phyloP scores from a whole-genome alignment of 2,329 filamentous ascomycete species.

The Diaporthe citrichinensis region DNA sequence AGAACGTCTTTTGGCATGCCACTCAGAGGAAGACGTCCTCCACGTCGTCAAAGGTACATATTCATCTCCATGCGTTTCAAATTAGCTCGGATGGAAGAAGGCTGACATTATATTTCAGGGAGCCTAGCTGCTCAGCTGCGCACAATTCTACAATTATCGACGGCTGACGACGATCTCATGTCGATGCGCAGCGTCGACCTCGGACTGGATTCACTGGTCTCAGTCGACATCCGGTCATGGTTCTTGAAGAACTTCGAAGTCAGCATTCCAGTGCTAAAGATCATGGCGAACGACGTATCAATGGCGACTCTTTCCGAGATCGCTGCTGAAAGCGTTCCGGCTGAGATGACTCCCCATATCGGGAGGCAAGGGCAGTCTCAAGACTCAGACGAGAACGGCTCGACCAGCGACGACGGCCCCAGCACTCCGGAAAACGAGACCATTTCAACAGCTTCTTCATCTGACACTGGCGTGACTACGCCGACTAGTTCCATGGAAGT shows the following conservation, averaged over 20 bases:
- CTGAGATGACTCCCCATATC: not conserved
- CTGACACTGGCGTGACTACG: not conserved
- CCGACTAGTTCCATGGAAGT: not conserved
- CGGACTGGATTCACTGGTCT: constrained; percentile 44
- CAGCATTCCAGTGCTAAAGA: constrained; percentile 59
- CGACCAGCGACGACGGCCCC: not conserved
- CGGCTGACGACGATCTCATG: constrained; percentile 41
- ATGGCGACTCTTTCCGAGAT: constrained; percentile 3
- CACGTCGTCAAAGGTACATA: not conserved
- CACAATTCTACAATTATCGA: constrained; percentile 29
- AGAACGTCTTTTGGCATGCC: constrained; percentile 13
- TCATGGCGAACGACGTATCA: constrained; percentile 45
- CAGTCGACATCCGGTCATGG: constrained; percentile 58
- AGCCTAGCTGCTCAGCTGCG: constrained; percentile 12
- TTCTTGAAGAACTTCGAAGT: constrained; percentile 57
- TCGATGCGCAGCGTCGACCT: constrained; percentile 41
- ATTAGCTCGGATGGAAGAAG: not conserved
- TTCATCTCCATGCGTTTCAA: not conserved
- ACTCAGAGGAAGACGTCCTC: constrained; percentile 1
- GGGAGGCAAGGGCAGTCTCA: not conserved
- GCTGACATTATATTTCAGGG: not conserved
- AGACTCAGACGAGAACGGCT: not conserved
- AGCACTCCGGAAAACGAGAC: not conserved
- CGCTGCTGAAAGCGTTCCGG: not conserved
- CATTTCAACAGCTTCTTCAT: not conserved